These are phyloP conservation scores for Vaccinium myrtillus DNA, from an alignment of 148 eudicot genomes.

Conservation along the genomic window DNA sequence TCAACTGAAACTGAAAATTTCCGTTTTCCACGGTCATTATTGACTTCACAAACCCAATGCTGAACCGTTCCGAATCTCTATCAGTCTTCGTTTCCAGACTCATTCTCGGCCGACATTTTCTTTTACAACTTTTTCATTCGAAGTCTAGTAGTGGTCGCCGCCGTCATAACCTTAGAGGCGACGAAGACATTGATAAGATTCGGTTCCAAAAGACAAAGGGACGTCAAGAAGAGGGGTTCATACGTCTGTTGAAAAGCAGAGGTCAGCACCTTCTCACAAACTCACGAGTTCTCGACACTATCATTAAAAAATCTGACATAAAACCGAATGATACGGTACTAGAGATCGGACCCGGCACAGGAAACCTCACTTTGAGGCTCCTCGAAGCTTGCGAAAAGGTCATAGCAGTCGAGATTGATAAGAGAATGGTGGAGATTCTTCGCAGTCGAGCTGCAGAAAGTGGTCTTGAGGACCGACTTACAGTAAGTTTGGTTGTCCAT, in stretches of 20 bases:
- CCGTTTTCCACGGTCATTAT: not conserved
- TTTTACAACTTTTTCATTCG: slow-evolving; percentile 18
- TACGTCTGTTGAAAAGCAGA: slow-evolving; percentile 66
- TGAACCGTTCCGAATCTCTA: slow-evolving; percentile 4
- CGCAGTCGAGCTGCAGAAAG: slow-evolving; percentile 53
- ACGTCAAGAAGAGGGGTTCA: slow-evolving; percentile 28
- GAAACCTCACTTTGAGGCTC: slow-evolving; percentile 84
- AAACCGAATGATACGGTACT: slow-evolving; percentile 68
- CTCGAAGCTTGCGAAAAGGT: slow-evolving; percentile 73
- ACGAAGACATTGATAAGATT: slow-evolving; percentile 26
- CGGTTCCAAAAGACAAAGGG: slow-evolving; percentile 18
- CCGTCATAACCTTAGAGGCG: slow-evolving; percentile 6
- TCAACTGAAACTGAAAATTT: not conserved
- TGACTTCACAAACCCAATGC: not conserved
- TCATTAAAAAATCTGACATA: slow-evolving; percentile 58
- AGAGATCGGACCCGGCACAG: slow-evolving; percentile 97
- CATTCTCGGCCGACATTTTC: not conserved
- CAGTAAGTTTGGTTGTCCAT: slow-evolving; percentile 24
- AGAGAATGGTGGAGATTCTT: slow-evolving; percentile 77
- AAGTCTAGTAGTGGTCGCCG: slow-evolving; percentile 21
- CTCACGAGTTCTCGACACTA: slow-evolving; percentile 70
- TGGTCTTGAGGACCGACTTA: slow-evolving; percentile 49
- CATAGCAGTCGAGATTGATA: slow-evolving; percentile 76
- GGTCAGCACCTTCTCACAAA: slow-evolving; percentile 91
- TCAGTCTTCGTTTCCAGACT: not conserved